Conservation (phyloP, 805 yeast species). For the Zygosaccharomyces lentus region DNA sequence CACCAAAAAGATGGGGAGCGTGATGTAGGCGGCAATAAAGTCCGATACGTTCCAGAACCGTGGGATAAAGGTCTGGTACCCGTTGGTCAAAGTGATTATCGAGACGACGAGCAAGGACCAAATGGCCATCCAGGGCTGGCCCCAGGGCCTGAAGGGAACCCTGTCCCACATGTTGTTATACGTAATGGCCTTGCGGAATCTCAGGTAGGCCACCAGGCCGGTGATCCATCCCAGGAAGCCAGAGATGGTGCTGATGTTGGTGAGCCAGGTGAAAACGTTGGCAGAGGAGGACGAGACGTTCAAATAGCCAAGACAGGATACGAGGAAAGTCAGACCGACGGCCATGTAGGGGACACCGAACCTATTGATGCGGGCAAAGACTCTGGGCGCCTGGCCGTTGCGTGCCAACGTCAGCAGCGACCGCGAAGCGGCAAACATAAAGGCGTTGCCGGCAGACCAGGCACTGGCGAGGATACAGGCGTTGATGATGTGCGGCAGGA, state of each 20-base stretch:
- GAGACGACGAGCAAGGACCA: conserved; percentile 47
- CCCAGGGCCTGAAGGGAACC: conserved; percentile 51
- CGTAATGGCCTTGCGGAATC: conserved; percentile 61
- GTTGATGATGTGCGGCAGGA: conserved; percentile 57
- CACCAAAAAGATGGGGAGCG: conserved; percentile 42
- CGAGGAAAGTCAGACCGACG: conserved; percentile 14
- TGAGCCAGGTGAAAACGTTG: conserved; percentile 58
- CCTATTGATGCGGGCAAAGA: conserved; percentile 45
- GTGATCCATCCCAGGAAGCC: conserved; percentile 64
- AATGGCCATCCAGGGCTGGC: conserved; percentile 57
- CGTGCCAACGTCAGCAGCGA: conserved; percentile 42
- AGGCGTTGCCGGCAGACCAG: conserved; percentile 45
- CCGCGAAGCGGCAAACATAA: conserved; percentile 53
- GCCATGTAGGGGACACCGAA: conserved; percentile 52
- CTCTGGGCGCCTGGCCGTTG: conserved; percentile 49
- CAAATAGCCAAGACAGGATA: conserved; percentile 49
- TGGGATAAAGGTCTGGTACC: conserved; percentile 60
- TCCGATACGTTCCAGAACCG: conserved; percentile 47
- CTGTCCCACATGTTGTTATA: conserved; percentile 52
- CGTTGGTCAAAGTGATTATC: conserved; percentile 63
- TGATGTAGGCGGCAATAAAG: conserved; percentile 69
- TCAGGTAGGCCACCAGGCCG: conserved; percentile 48
- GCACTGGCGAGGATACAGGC: conserved; percentile 60
- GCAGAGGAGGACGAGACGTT: conserved; percentile 51
- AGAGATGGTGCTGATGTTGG: conserved; percentile 60